These are phyloP conservation scores for Aureobasidium sp. DNA, from an alignment of 2,329 filamentous ascomycete genomes.

Conservation along the genomic window DNA sequence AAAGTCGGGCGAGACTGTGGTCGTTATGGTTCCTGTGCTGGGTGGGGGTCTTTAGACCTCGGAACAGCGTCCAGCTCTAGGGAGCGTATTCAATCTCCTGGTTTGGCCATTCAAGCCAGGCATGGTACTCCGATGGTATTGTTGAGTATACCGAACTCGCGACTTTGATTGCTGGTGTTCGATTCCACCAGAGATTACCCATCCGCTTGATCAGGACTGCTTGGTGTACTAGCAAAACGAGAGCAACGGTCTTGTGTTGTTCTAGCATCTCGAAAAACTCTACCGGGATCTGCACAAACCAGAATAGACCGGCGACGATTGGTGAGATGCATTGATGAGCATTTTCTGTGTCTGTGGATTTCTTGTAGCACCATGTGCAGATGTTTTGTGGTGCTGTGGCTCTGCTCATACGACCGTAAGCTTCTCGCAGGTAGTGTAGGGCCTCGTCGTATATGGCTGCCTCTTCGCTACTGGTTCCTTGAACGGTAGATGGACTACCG, in stretches of 20 bases:
- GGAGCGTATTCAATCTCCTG: conserved; percentile 8
- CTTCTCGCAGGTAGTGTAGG: conserved; percentile 9
- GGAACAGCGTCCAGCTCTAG: neutral
- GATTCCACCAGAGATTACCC: conserved; percentile 8
- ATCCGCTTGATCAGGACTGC: conserved; percentile 4
- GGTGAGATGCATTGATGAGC: conserved; percentile 1
- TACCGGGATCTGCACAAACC: conserved; percentile 2
- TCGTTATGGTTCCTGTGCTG: neutral
- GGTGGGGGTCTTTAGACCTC: neutral
- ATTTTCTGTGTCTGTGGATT: neutral
- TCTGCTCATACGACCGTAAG: conserved; percentile 13
- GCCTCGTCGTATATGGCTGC: conserved; percentile 5
- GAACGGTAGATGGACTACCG: neutral
- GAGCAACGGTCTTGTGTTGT: conserved; percentile 7
- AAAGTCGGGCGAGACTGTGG: neutral
- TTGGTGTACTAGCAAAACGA: conserved; percentile 4
- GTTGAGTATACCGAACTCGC: neutral
- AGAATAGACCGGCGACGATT: conserved; percentile 1
- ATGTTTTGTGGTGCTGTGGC: conserved; percentile 1
- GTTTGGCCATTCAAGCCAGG: conserved; percentile 12
- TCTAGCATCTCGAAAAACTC: conserved; percentile 14
- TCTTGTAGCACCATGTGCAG: conserved; percentile 12
- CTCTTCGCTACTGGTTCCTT: neutral
- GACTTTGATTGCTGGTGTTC: conserved; percentile 10
- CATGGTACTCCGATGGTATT: conserved; percentile 7